phyloP scores from a whole-genome alignment of 257 asterid species.

The Linaria vulgaris region DNA sequence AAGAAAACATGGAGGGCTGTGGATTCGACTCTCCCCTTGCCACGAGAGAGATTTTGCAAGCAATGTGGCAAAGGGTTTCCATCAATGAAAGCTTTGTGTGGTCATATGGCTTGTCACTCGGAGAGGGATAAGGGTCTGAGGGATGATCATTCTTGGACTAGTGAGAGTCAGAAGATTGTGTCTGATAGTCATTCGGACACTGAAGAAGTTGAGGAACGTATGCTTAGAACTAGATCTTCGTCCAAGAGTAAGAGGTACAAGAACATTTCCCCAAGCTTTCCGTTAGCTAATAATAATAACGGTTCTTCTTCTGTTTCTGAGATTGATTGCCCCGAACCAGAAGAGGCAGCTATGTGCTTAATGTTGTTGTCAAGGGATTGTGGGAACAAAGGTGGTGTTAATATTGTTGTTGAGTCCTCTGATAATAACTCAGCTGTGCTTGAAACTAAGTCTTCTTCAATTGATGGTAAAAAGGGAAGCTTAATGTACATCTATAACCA shows the following conservation, averaged over 20 bases:
- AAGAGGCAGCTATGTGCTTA: conserved; percentile 76
- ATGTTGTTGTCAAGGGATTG: conserved; percentile 84
- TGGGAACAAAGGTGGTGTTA: conserved; percentile 49
- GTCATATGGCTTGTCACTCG: conserved; percentile 98
- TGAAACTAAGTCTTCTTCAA: conserved; percentile 77
- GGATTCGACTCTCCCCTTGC: conserved; percentile 44
- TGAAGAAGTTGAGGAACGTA: conserved; percentile 57
- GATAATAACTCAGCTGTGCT: conserved; percentile 77
- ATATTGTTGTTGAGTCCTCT: conserved; percentile 82
- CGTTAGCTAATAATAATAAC: conserved; percentile 33
- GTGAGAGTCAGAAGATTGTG: conserved; percentile 55
- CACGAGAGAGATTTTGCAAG: conserved; percentile 66
- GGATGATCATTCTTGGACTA: conserved; percentile 85
- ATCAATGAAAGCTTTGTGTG: conserved; percentile 87
- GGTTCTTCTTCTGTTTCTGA: conserved; percentile 70
- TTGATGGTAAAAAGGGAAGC: conserved; percentile 41
- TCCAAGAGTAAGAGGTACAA: conserved; percentile 51
- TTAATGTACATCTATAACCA: conserved; percentile 18
- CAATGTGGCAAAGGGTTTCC: conserved; percentile 95
- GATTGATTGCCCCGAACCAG: conserved; percentile 72
- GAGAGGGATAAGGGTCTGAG: conserved; percentile 60
- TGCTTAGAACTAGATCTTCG: conserved; percentile 39
- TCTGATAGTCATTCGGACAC: conserved; percentile 65
- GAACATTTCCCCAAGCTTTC: conserved; percentile 43
- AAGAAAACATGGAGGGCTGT: conserved; percentile 82